A percentile compares a stretch with the other conserved stretches of the same genome.
Evolutionary conservation across 306 rosid species (phyloP).

Genomic region (Abrus precatorius): DNA sequence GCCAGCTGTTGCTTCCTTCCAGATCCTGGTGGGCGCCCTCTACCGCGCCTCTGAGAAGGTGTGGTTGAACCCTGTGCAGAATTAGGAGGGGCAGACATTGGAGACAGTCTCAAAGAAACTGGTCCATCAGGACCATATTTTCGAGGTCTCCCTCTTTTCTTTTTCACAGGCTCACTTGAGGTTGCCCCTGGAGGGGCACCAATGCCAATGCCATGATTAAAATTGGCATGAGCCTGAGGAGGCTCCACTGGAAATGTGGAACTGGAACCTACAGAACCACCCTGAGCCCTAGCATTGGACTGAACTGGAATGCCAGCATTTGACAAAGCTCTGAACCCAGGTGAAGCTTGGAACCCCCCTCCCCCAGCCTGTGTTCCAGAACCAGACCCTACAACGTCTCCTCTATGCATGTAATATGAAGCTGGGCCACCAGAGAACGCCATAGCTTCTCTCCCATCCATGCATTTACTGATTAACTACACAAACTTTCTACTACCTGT

Average conservation of each 20-base stretch:
- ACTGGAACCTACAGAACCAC: constrained; percentile 62
- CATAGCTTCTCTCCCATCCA: constrained; percentile 99
- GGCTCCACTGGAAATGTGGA: constrained; percentile 69
- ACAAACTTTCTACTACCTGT: constrained; percentile 15
- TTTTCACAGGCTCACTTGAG: constrained; percentile 80
- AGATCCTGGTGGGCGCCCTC: constrained; percentile 93
- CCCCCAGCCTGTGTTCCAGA: constrained; percentile 70
- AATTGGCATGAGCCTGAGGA: constrained; percentile 58
- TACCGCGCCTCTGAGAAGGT: constrained; percentile 57
- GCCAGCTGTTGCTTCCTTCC: constrained; percentile 95
- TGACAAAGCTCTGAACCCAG: constrained; percentile 78
- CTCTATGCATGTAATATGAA: constrained; percentile 88
- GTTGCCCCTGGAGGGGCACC: constrained; percentile 61
- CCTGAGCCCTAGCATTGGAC: constrained; percentile 62
- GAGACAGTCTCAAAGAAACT: constrained; percentile 79
- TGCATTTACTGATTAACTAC: constrained; percentile 74
- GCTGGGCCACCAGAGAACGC: constrained; percentile 85
- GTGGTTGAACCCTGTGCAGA: constrained; percentile 64
- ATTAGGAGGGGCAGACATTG: constrained; percentile 70
- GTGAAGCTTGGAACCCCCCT: constrained; percentile 68
- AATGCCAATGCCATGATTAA: constrained; percentile 63
- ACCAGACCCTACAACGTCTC: constrained; percentile 75
- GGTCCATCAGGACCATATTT: constrained; percentile 88
- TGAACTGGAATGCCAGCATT: constrained; percentile 67
- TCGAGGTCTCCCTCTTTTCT: constrained; percentile 97